phyloP scores from a whole-genome alignment of 208 protist genomes.

The Trypanosoma rangeli region DNA sequence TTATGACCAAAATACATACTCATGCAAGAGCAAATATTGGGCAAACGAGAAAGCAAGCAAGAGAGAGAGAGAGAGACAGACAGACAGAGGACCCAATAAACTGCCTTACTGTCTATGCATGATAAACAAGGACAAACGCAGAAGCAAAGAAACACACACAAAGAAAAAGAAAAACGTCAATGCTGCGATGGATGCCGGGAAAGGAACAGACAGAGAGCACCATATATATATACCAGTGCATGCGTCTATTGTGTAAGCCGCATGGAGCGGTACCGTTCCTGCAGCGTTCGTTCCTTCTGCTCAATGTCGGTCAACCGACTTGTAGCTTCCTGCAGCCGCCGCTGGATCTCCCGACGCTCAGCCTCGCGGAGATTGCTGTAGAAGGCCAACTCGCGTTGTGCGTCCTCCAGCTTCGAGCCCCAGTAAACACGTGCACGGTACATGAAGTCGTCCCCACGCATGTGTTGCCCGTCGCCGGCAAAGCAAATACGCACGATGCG shows the following conservation, averaged over 20 bases:
- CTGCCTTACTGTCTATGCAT: background rate
- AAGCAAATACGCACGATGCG: conserved; percentile 28
- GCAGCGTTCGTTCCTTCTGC: conserved; percentile 43
- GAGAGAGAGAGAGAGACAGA: too few relatives aligned
- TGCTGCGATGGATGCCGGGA: background rate
- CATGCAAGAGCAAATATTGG: too few relatives aligned
- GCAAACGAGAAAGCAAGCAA: too few relatives aligned
- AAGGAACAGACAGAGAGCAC: background rate
- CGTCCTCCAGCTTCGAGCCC: conserved; percentile 15
- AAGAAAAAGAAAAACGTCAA: background rate
- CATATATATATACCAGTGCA: background rate
- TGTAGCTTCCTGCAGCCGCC: conserved; percentile 34
- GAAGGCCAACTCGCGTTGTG: conserved; percentile 26
- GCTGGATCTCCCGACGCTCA: conserved; percentile 45
- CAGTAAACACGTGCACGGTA: conserved; percentile 27
- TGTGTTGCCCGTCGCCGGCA: background rate
- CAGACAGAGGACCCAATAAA: too few relatives aligned
- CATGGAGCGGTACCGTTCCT: conserved; percentile 45
- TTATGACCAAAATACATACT: too few relatives aligned
- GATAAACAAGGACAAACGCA: background rate
- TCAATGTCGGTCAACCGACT: conserved; percentile 35
- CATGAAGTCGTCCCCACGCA: conserved; percentile 13
- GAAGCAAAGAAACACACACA: background rate
- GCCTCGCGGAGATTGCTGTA: conserved; percentile 21
- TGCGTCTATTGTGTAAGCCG: background rate